Base-by-base conservation (phyloP, 768 basidiomycete species). In the Boletus speciosus region DNA sequence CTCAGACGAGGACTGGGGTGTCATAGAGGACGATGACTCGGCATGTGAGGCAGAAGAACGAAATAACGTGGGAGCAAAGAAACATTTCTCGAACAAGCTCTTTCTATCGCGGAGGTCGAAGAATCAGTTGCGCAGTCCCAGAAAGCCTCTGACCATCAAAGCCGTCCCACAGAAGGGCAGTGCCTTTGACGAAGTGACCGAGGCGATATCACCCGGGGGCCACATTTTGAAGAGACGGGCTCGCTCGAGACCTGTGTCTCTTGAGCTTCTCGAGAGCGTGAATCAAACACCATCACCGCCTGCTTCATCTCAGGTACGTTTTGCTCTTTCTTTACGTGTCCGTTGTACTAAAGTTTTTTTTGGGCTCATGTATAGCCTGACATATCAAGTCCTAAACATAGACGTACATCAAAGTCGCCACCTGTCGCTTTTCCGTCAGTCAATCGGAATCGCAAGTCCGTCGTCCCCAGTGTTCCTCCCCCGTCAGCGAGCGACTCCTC, bases 211-310 rank as follows among this genome's bases (percentile, higher is more conserved):
- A 0, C 88, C 88, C 3, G 86, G 86, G 12, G 88, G 88, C 0
- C 88, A 89, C 68, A 74, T 91, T 52, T 79, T 76, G 37, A 90
- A 91, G 69, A 78, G 88, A 52, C 81, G 88, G 11, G 88, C 88
- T 1, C 82, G 86, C 11, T 82, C 86, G 27, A 77, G 88, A 48
- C 88, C 87, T 2, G 75, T 89, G 14, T 90, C 88, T 19, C 69
- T 79, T 27, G 86, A 88, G 64, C 71, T 88, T 43, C 74, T 82
- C 16, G 79, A 84, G 66, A 78, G 78, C 57, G 68, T 74, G 48
- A 73, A 71, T 50, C 73, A 75, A 15, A 74, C 77, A 2, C 63
- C 75, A 19, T 19, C 19, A 37, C 76, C 76, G 7, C 14, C 52
- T 65, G 63, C 68, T 66, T 66, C 66, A 66, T 62, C 66, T 61